Percentiles rank a stretch among this genome's conserved stretches.
Conservation (phyloP, 176 grass and related monocot genomes). For the Rhynchospora pubera region DNA sequence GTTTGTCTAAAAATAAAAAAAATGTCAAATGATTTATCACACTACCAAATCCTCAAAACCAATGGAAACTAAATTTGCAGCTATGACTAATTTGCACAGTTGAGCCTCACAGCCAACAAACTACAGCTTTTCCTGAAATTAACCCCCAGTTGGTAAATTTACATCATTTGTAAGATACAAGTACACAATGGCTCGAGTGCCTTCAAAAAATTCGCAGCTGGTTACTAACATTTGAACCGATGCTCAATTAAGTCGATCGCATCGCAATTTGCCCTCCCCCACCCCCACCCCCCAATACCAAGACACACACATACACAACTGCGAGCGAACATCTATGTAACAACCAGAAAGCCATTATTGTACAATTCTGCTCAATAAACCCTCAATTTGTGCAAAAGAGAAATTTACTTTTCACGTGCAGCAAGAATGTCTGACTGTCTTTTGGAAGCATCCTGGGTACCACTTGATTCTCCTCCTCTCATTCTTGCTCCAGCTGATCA, state of each 20-base stretch:
- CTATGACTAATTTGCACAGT: neutral
- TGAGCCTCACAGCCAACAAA: neutral
- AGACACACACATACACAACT: too few relatives aligned
- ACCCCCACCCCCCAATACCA: too few relatives aligned
- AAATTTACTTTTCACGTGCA: slow-evolving; percentile 85
- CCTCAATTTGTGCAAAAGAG: neutral
- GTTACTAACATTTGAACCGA: neutral
- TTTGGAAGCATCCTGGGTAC: slow-evolving; percentile 70
- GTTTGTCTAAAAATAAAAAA: slow-evolving; percentile 46
- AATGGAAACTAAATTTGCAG: neutral
- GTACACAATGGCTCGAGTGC: neutral
- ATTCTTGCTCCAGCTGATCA: slow-evolving; percentile 8
- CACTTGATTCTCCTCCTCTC: slow-evolving; percentile 13
- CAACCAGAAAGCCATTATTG: too few relatives aligned
- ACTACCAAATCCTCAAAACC: neutral
- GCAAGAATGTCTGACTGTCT: slow-evolving; percentile 68
- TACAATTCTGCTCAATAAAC: neutral
- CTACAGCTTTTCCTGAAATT: neutral
- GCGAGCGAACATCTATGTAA: too few relatives aligned
- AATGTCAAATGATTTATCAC: slow-evolving; percentile 16
- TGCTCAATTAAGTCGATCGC: neutral
- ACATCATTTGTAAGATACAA: neutral
- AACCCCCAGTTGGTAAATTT: neutral
- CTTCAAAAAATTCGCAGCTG: neutral
- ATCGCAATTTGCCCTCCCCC: too few relatives aligned